These are phyloP conservation scores for Xylaria sp. DNA, from an alignment of 495 filamentous ascomycete genomes.

Conservation along the genomic window DNA sequence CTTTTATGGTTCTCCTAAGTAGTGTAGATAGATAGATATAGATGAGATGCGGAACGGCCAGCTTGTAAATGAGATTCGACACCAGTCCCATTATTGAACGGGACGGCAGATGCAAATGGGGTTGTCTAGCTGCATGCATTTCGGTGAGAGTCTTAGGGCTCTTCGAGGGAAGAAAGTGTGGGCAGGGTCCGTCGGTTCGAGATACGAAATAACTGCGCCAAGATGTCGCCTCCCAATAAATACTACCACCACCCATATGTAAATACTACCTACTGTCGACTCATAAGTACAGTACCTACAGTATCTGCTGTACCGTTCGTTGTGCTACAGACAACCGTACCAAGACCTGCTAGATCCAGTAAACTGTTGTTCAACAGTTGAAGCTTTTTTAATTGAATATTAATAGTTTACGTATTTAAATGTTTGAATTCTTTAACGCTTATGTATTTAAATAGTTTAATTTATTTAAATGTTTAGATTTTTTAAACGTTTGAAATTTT, in stretches of 20 bases:
- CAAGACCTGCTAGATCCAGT: no score
- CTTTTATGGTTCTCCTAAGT: constrained; percentile 14
- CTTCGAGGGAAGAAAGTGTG: not conserved
- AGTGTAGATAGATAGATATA: no score
- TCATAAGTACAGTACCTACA: no score
- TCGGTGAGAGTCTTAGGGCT: not conserved
- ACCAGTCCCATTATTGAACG: constrained; percentile 14
- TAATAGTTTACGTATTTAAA: no score
- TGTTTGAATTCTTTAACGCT: no score
- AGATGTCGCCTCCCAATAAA: constrained; percentile 8
- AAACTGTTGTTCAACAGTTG: no score
- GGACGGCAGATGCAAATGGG: not conserved
- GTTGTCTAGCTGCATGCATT: not conserved
- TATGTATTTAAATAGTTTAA: no score
- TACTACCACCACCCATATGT: not conserved
- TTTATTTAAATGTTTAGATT: no score
- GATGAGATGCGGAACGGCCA: not conserved
- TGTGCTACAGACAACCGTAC: constrained; percentile 18
- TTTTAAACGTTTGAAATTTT: no score
- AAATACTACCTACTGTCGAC: no score
- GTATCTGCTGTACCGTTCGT: not conserved
- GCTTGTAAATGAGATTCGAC: constrained; percentile 6
- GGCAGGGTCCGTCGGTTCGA: not conserved
- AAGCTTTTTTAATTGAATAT: no score
- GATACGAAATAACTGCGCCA: constrained; percentile 23